These are phyloP conservation scores for Brettanomyces custersianus DNA, from an alignment of 805 yeast species.

Conservation along the genomic window DNA sequence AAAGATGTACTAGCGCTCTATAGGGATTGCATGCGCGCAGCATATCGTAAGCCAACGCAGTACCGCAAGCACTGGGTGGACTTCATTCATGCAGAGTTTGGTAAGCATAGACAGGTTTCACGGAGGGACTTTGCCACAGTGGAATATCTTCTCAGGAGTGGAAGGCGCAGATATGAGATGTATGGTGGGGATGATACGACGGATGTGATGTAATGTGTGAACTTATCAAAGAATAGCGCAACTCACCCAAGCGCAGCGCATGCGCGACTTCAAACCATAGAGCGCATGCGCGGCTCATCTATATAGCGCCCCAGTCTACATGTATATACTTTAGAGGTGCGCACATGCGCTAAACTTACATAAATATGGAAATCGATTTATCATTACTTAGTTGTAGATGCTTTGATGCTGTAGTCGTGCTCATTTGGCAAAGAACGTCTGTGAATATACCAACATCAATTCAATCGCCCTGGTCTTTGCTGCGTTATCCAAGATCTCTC, in stretches of 20 bases:
- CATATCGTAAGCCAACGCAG: conserved; percentile 35
- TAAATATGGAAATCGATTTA: background rate
- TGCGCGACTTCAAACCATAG: background rate
- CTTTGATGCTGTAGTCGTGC: no score
- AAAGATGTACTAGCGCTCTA: conserved; percentile 43
- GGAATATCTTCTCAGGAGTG: conserved; percentile 75
- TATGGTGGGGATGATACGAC: conserved; percentile 63
- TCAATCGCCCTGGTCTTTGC: conserved; percentile 72
- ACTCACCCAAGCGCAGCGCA: conserved; percentile 18
- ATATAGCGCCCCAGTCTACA: no score
- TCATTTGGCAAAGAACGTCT: background rate
- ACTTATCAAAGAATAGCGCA: no score
- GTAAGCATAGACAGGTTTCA: conserved; percentile 43
- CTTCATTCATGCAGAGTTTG: conserved; percentile 46
- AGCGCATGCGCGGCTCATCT: background rate
- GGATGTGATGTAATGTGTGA: conserved; percentile 39
- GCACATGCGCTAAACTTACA: background rate
- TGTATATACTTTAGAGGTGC: no score
- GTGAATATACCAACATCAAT: conserved; percentile 34
- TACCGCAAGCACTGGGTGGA: conserved; percentile 24
- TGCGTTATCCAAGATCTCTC: conserved; percentile 80
- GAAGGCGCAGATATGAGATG: conserved; percentile 63
- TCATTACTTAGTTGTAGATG: background rate
- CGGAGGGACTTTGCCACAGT: conserved; percentile 78
- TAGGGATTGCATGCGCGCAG: conserved; percentile 37